These are phyloP conservation scores for Fusarium denticulatum DNA, from an alignment of 2,329 filamentous ascomycete species.

Conservation along the genomic window DNA sequence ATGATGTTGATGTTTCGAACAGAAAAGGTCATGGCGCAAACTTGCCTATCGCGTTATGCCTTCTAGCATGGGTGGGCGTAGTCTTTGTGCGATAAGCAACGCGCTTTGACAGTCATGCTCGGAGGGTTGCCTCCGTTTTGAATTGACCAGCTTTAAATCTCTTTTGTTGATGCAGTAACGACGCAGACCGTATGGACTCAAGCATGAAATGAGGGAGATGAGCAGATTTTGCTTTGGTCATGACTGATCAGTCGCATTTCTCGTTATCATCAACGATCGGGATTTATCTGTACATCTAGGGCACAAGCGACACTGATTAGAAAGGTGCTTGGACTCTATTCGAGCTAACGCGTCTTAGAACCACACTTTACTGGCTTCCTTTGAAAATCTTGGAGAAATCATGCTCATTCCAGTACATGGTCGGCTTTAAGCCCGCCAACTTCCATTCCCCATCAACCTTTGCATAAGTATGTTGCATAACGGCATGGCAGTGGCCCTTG, in stretches of 20 bases:
- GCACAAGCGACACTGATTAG: neutral
- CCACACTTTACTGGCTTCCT: neutral
- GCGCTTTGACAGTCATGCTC: neutral
- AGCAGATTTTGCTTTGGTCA: neutral
- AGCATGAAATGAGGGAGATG: neutral
- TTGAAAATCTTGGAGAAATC: conserved; percentile 5
- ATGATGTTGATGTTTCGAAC: neutral
- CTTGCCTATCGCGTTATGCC: neutral
- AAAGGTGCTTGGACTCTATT: neutral
- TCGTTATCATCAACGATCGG: too few relatives aligned
- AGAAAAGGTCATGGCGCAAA: neutral
- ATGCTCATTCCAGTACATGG: conserved; percentile 2
- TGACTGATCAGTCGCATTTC: rapidly evolving
- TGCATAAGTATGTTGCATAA: conserved; percentile 7
- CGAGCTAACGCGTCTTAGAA: rapidly evolving
- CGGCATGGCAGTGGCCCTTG: neutral
- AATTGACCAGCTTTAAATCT: neutral
- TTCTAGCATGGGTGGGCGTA: neutral
- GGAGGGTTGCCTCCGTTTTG: too few relatives aligned
- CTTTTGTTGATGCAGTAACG: neutral
- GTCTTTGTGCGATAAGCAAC: neutral
- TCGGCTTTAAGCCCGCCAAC: neutral
- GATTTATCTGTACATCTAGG: neutral
- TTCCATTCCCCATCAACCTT: conserved; percentile 4
- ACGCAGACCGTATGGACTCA: rapidly evolving